A percentile compares a stretch with the other conserved stretches of the same genome.
These are phyloP conservation scores for Pholiota microspora DNA, from an alignment of 768 basidiomycete species.

Conservation along the genomic window DNA sequence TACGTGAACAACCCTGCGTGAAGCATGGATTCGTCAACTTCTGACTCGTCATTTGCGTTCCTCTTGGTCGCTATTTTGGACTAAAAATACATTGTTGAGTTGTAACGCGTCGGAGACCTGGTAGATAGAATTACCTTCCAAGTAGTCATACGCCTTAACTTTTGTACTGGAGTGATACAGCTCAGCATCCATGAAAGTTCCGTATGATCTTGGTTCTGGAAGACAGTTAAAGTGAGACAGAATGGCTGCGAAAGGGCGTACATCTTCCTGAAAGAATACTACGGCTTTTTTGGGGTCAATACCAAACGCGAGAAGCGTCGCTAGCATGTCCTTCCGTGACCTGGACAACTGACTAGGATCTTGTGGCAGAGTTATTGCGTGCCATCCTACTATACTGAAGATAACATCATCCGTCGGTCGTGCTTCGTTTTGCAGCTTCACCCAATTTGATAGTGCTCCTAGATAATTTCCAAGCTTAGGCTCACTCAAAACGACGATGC, in stretches of 20 bases:
- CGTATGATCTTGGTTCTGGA: conserved; percentile 76
- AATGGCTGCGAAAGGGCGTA: conserved; percentile 30
- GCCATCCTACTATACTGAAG: conserved; percentile 91
- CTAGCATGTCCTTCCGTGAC: conserved; percentile 76
- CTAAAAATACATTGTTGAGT: conserved; percentile 33
- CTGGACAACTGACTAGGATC: conserved; percentile 59
- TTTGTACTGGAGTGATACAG: conserved; percentile 81
- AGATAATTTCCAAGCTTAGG: conserved; percentile 89
- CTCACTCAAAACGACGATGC: conserved; percentile 5
- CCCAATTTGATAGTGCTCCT: conserved; percentile 90
- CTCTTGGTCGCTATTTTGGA: conserved; percentile 71
- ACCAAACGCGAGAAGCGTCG: conserved; percentile 81
- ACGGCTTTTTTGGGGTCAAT: conserved; percentile 73
- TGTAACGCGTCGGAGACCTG: not conserved
- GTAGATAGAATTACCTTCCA: conserved; percentile 71
- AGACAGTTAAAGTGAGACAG: not conserved
- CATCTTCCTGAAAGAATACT: conserved; percentile 89
- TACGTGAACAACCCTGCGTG: conserved; percentile 90
- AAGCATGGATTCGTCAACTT: conserved; percentile 78
- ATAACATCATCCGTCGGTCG: conserved; percentile 60
- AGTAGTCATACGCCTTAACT: conserved; percentile 87
- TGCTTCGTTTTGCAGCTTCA: conserved; percentile 67
- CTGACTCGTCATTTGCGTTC: conserved; percentile 72
- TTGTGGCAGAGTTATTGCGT: conserved; percentile 92
- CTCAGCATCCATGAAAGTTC: conserved; percentile 90